phyloP scores from a whole-genome alignment of 768 basidiomycete species.

The Chiua virens region DNA sequence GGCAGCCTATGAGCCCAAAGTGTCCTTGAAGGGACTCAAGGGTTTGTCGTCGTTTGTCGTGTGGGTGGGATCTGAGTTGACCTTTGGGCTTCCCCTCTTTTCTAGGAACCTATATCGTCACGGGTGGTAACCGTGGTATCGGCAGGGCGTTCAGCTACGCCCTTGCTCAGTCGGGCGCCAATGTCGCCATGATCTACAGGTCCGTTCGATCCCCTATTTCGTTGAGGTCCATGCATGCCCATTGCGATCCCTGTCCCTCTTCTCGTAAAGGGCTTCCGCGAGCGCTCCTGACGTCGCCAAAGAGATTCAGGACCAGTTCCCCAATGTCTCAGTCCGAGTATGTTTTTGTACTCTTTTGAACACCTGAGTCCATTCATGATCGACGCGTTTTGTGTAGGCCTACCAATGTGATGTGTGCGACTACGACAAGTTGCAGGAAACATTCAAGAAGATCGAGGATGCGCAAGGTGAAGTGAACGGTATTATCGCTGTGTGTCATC shows the following conservation, averaged over 20 bases:
- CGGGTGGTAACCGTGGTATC: conserved; percentile 64
- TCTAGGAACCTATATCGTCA: conserved; percentile 53
- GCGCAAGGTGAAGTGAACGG: conserved; percentile 50
- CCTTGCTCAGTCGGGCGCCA: conserved; percentile 52
- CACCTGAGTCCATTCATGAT: too few species aligned
- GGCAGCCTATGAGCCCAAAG: not conserved
- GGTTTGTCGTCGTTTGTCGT: conserved; percentile 21
- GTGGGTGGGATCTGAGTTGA: not conserved
- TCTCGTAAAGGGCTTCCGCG: conserved; percentile 39
- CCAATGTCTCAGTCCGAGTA: conserved; percentile 40
- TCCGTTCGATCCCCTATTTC: conserved; percentile 3
- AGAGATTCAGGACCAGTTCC: conserved; percentile 47
- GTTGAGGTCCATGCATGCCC: not conserved
- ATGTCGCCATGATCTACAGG: conserved; percentile 66
- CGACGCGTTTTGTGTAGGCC: conserved; percentile 38
- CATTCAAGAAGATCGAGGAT: conserved; percentile 46
- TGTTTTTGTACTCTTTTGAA: not conserved
- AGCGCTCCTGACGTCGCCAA: conserved; percentile 50
- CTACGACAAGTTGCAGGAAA: conserved; percentile 40
- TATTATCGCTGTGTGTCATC: conserved; percentile 49
- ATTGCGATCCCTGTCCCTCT: too few species aligned
- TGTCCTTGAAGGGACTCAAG: conserved; percentile 19
- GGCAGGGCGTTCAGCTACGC: conserved; percentile 55
- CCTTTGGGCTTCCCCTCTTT: too few species aligned
- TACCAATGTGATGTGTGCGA: conserved; percentile 64